phyloP scores from a whole-genome alignment of 768 basidiomycete genomes.

The Rhizopogon sp. region DNA sequence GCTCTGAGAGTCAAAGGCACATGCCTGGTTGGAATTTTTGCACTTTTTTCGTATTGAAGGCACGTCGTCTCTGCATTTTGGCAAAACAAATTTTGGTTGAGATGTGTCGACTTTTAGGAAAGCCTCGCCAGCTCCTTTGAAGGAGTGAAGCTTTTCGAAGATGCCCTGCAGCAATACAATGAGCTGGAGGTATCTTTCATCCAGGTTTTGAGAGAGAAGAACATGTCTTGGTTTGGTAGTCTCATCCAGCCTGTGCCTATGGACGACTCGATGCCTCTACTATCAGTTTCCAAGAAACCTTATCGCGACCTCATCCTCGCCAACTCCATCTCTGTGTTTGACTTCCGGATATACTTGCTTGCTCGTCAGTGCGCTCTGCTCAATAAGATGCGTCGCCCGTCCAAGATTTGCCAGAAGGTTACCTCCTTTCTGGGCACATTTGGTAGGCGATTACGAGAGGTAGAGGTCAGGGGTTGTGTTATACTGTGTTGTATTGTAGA shows the following conservation, averaged over 20 bases:
- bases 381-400: slow-evolving; percentile 59
- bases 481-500: slow-evolving; percentile 1
- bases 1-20: slow-evolving; percentile 83
- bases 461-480: slow-evolving; percentile 48
- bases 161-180: slow-evolving; percentile 83
- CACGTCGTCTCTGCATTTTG: slow-evolving; percentile 28
- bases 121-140: slow-evolving; percentile 90
- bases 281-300: slow-evolving; percentile 76
- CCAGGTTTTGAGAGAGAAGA: slow-evolving; percentile 69
- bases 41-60: slow-evolving; percentile 95
- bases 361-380: slow-evolving; percentile 79
- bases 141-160: slow-evolving; percentile 84
- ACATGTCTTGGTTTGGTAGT: slow-evolving; percentile 89
- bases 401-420: slow-evolving; percentile 68
- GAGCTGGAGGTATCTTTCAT: slow-evolving; percentile 87
- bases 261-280: slow-evolving; percentile 78
- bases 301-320: slow-evolving; percentile 87
- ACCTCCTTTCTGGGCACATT: slow-evolving; percentile 74
- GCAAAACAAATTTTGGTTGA: not conserved
- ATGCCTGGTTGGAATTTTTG: slow-evolving; percentile 99
- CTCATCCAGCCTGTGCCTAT: slow-evolving; percentile 63
- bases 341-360: slow-evolving; percentile 88
- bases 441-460: slow-evolving; percentile 67
- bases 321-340: slow-evolving; percentile 90
- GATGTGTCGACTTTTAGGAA: slow-evolving; percentile 54